Evolutionary conservation across 169 alveolate genomes (phyloP), one percentile per base, ranked within the genome.

Genomic region (Toxoplasma gondii): DNA sequence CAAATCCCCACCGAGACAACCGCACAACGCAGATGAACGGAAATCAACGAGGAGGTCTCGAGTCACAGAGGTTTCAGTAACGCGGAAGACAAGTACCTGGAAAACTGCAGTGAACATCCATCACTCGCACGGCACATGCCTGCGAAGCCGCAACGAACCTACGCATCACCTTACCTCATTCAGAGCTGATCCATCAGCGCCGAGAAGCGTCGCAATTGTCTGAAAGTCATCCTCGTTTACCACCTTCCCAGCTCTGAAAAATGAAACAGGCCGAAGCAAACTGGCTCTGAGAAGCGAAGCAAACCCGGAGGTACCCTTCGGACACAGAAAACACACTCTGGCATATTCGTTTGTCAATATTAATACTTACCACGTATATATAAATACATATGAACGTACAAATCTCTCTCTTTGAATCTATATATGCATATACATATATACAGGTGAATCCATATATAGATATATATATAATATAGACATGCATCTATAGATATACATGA

Each of bases 211-310:
- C 9, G 87, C 93, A 29, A 88, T 44, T 29, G 39, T 36, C 69
- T 64, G 69, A n/a, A 88, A 88, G 67, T 88, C 93, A 31, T 36
- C 67, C 53, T 88, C 93, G 70, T 88, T 69, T 31, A 58, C 86
- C 4, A 88, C 54, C 44, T 88, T 64, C 12, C 67, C 93, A 0
- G 93, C 93, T 44, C 93, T 88, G 81, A 19, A 29, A 43, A 4
- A 29, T 1, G 43, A 43, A 44, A 29, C 49, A 83, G 22, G 69
- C 4, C 64, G 36, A 27, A 81, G 31, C 0, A 81, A 81, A 39
- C 53, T 19, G 17, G 27, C 17, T 58, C 74, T 58, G 10, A 39
- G 45, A 81, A 34, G 19, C 22, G n/a, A n/a, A n/a, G n/a, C n/a
- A n/a, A n/a, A n/a, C n/a, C n/a, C n/a, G n/a, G n/a, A n/a, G n/a